Evolutionary conservation across 2,329 filamentous ascomycete species (phyloP), one percentile per base, ranked within the genome.

Genomic region (Colletotrichum cereale): DNA sequence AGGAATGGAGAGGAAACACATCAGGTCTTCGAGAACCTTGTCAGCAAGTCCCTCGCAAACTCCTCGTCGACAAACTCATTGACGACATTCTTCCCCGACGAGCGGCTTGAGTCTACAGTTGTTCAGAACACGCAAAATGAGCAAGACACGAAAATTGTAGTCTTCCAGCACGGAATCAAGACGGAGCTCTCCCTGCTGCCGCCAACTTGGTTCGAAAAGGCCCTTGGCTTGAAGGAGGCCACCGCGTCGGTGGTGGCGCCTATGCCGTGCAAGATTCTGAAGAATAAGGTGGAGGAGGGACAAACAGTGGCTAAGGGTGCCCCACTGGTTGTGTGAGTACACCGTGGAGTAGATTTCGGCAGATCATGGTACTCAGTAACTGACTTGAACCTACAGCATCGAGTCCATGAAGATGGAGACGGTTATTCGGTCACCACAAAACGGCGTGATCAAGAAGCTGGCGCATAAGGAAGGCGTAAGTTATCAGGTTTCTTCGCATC

Each of bases 251-350:
- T 98, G 1, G 87, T 93, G 31, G 94, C 96, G 29, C 96, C 96
- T 0, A 99, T 99, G 96, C 96, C 96, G 2, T 98, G 96, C 83
- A 98, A 98, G 84, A 92, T 99, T 34, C 84, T 99, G 73, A 90
- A 94, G 75, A 96, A 98, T 58, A 93, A 97, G 81, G 94, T 98
- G 0, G 83, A 87, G 36, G 94, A 94, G 76, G 96, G 96, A 0
- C 90, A 97, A 74, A 83, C 82, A 57, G 96, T 99, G 21, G 90
- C 91, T 79, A 97, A 96, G 84, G 95, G 96, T 56, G 91, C 96
- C 68, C 90, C 94, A 8, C 84, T 99, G 69, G 93, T 98, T 16
- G 95, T 98, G 84, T 91, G 81, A 86, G 89, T 85, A 11, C 16
- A 36, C 11, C n/a, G 5, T 18, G 7, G 5, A 50, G 29, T 16